A percentile compares a stretch with the other conserved stretches of the same genome.
phyloP scores from a whole-genome alignment of 2,329 filamentous ascomycete genomes.

The Trichophaea hybrida region DNA sequence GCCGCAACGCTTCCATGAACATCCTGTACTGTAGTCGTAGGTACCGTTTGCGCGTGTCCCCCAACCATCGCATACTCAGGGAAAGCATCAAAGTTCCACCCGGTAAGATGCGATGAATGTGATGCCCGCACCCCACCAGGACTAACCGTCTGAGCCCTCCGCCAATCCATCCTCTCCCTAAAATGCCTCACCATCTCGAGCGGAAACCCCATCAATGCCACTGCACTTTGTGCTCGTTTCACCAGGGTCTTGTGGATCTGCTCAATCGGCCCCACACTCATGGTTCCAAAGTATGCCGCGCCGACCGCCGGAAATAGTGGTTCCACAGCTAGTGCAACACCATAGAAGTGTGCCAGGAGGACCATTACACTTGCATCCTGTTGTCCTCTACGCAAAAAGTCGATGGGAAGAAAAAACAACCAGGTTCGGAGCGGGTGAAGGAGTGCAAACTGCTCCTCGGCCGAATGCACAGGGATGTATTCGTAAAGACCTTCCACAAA shows the following conservation, averaged over 20 bases:
- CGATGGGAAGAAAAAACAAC: slow-evolving; percentile 90
- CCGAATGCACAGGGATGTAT: slow-evolving; percentile 54
- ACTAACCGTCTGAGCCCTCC: not conserved
- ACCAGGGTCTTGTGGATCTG: slow-evolving; percentile 67
- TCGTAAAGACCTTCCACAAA: slow-evolving; percentile 55
- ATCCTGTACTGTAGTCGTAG: not conserved
- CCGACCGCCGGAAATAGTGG: slow-evolving; percentile 85
- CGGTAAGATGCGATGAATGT: not conserved
- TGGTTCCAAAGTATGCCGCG: slow-evolving; percentile 69
- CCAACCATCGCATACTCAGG: slow-evolving; percentile 3
- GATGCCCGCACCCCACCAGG: not conserved
- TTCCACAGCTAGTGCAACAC: slow-evolving; percentile 72
- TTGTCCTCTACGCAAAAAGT: slow-evolving; percentile 61
- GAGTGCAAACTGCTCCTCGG: slow-evolving; percentile 77
- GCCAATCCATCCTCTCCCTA: slow-evolving; percentile 53
- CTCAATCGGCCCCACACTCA: slow-evolving; percentile 68
- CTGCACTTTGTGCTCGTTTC: slow-evolving; percentile 46
- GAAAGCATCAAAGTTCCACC: not conserved
- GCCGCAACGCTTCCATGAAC: not conserved
- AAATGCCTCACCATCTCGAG: slow-evolving; percentile 56
- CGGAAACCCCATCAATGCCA: slow-evolving; percentile 57
- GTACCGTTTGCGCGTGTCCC: not conserved
- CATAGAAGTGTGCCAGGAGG: slow-evolving; percentile 83
- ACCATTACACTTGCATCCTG: slow-evolving; percentile 65
- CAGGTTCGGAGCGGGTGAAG: slow-evolving; percentile 78